Percentiles rank a stretch among this genome's conserved stretches.
Conservation (phyloP, 2,329 filamentous ascomycete genomes). For the Trichophyton mentagrophytes region DNA sequence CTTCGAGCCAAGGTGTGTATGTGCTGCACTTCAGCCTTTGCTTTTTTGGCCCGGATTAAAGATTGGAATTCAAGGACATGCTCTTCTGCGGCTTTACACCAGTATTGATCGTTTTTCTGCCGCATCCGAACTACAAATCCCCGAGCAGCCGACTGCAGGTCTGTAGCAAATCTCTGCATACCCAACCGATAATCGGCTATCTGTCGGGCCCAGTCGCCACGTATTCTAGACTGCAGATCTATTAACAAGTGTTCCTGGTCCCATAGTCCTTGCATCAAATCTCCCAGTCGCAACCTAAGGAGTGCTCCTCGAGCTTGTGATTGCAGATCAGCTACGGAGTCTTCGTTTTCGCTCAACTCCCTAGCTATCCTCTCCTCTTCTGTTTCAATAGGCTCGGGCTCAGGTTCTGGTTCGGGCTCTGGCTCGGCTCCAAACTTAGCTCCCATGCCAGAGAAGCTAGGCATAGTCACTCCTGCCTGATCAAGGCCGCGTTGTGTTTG, state of each 20-base stretch:
- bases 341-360: slow-evolving; percentile 66
- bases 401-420: slow-evolving; percentile 56
- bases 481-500: slow-evolving; percentile 94
- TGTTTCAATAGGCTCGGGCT: slow-evolving; percentile 60
- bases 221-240: slow-evolving; percentile 72
- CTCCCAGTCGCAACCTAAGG: slow-evolving; percentile 60
- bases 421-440: slow-evolving; percentile 85
- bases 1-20: slow-evolving; percentile 28
- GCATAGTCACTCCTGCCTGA: slow-evolving; percentile 89
- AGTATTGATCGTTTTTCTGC: slow-evolving; percentile 51
- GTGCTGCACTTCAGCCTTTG: slow-evolving; percentile 31
- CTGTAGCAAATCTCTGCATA: slow-evolving; percentile 68
- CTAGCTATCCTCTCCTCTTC: slow-evolving; percentile 80
- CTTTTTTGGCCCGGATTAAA: slow-evolving; percentile 49
- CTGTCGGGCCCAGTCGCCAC: slow-evolving; percentile 77
- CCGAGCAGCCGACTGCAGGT: slow-evolving; percentile 65
- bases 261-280: slow-evolving; percentile 82
- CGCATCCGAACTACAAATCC: slow-evolving; percentile 60
- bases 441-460: slow-evolving; percentile 93
- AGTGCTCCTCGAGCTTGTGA: slow-evolving; percentile 73
- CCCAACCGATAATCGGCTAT: slow-evolving; percentile 67
- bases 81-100: slow-evolving; percentile 59
- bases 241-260: slow-evolving; percentile 64
- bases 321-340: slow-evolving; percentile 64
- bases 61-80: slow-evolving; percentile 72